Evolutionary conservation across 1,284 basidiomycete genomes (phyloP).

Genomic region (Xanthoconium separans): DNA sequence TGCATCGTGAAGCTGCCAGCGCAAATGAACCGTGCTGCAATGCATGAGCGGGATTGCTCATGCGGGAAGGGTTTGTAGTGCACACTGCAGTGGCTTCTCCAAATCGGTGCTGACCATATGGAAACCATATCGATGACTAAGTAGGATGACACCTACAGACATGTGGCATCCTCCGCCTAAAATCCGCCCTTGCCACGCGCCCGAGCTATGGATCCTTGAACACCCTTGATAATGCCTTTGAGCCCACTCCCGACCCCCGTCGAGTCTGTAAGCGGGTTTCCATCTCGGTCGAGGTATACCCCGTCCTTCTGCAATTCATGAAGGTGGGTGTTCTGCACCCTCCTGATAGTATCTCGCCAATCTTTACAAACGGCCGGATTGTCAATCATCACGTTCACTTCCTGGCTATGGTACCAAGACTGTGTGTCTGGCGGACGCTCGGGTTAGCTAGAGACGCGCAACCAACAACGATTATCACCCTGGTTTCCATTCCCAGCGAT

Average conservation of each 20-base stretch:
- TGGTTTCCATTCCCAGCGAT: slow-evolving; percentile 73
- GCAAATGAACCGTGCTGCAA: not conserved
- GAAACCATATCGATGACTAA: slow-evolving; percentile 15
- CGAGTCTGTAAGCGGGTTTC: slow-evolving; percentile 38
- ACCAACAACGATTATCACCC: slow-evolving; percentile 20
- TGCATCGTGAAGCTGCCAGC: not conserved
- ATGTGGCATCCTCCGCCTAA: slow-evolving; percentile 13
- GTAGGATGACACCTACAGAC: not conserved
- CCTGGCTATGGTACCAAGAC: slow-evolving; percentile 78
- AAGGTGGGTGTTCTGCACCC: slow-evolving; percentile 71
- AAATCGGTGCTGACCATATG: slow-evolving; percentile 10
- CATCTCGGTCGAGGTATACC: slow-evolving; percentile 62
- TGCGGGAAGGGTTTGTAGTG: not conserved
- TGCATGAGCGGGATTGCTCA: not conserved
- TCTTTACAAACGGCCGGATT: slow-evolving; percentile 56
- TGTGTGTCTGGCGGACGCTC: slow-evolving; percentile 51
- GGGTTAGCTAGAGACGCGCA: not conserved
- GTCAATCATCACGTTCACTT: slow-evolving; percentile 78
- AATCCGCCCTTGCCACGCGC: slow-evolving; percentile 35
- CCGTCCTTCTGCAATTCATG: slow-evolving; percentile 66
- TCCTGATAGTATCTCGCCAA: slow-evolving; percentile 61
- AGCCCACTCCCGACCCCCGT: slow-evolving; percentile 34
- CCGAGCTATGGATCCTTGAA: slow-evolving; percentile 36
- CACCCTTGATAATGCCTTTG: slow-evolving; percentile 31
- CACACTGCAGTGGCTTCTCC: no score